Evolutionary conservation across 1,284 basidiomycete genomes (phyloP).

Genomic region (Ustilago xerochloae): DNA sequence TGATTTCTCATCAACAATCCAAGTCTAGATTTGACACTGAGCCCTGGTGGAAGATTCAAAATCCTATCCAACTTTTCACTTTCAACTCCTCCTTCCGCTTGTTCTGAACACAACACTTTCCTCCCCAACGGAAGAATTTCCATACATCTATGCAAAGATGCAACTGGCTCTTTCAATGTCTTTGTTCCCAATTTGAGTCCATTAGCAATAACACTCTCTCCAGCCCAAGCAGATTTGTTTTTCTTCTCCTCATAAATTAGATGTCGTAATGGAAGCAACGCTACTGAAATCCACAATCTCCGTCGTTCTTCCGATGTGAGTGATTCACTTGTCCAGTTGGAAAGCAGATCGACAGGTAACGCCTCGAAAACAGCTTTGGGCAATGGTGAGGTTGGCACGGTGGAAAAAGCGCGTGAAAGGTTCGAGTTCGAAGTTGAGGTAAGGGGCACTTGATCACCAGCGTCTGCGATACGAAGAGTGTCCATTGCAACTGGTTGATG

Average conservation of each 20-base stretch:
- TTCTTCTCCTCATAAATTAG: conserved; percentile 56
- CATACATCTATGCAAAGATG: conserved; percentile 28
- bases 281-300: conserved; percentile 52
- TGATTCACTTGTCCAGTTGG: conserved; percentile 25
- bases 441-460: background rate
- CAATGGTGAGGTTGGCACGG: conserved; percentile 14
- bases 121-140: conserved; percentile 32
- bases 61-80: conserved; percentile 16
- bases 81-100: background rate
- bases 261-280: conserved; percentile 48
- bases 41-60: conserved; percentile 23
- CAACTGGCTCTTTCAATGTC: conserved; percentile 58
- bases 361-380: conserved; percentile 32
- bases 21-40: conserved; percentile 34
- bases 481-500: conserved; percentile 33
- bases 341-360: conserved; percentile 24
- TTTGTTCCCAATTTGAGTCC: conserved; percentile 64
- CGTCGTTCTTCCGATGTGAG: conserved; percentile 30
- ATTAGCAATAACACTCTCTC: conserved; percentile 49
- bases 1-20: conserved; percentile 49
- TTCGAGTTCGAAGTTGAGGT: too few species aligned
- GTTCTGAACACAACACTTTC: conserved; percentile 19
- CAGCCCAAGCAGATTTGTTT: conserved; percentile 55
- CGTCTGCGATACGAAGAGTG: conserved; percentile 26
- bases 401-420: conserved; percentile 31